Evolutionary conservation across 805 yeast genomes (phyloP).

Genomic region (Starmera quercuum): DNA sequence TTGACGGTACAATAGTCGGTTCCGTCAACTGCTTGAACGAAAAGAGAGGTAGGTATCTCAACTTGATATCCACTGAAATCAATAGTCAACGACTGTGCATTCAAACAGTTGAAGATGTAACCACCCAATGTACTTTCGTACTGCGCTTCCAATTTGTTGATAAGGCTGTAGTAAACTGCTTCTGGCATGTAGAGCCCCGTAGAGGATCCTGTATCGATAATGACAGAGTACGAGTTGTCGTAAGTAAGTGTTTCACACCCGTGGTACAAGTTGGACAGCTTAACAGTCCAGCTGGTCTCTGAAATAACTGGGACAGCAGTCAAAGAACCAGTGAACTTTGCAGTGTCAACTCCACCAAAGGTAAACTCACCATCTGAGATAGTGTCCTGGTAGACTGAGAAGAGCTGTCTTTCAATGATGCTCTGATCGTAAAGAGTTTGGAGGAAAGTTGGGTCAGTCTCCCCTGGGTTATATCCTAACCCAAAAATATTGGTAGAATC

Average conservation of each 20-base stretch:
- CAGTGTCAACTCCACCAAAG: conserved; percentile 49
- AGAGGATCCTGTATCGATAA: conserved; percentile 12
- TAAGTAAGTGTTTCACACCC: conserved; percentile 5
- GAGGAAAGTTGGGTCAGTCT: conserved; percentile 5
- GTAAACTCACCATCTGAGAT: conserved; percentile 7
- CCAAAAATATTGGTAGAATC: conserved; percentile 7
- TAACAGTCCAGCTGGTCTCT: conserved; percentile 20
- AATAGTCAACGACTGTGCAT: conserved; percentile 5
- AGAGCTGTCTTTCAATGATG: conserved; percentile 6
- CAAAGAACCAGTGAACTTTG: conserved; percentile 37
- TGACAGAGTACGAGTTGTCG: conserved; percentile 6
- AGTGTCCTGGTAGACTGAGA: conserved; percentile 9
- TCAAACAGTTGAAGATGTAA: conserved; percentile 9
- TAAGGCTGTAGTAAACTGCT: conserved; percentile 6
- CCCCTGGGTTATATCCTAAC: conserved; percentile 7
- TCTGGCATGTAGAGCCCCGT: conserved; percentile 11
- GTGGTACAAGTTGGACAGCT: conserved; percentile 15
- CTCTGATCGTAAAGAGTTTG: conserved; percentile 4
- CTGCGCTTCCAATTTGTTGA: conserved; percentile 7
- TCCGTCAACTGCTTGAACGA: conserved; percentile 5
- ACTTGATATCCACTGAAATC: conserved; percentile 11
- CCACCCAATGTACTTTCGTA: conserved; percentile 5
- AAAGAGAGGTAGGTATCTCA: conserved; percentile 6
- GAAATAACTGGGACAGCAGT: conserved; percentile 32
- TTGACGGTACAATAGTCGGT: conserved; percentile 11